These are phyloP conservation scores for Geosmithia putterillii DNA, from an alignment of 2,329 filamentous ascomycete genomes.

Conservation along the genomic window DNA sequence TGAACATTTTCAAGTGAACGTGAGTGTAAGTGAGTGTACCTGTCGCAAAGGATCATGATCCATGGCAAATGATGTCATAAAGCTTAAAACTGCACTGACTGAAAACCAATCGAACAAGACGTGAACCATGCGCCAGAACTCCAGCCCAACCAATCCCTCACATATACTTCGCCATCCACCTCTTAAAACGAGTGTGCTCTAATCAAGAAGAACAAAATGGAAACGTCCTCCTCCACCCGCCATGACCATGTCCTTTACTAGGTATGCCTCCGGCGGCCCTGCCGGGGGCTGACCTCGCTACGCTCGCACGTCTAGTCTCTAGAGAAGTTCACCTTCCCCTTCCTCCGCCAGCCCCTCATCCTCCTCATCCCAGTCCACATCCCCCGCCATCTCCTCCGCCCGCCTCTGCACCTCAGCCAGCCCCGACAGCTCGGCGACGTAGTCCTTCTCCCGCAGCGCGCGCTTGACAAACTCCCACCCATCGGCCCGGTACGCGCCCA, in stretches of 20 bases:
- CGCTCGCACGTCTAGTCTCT: too few relatives aligned
- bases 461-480: constrained; percentile 69
- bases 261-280: too few relatives aligned
- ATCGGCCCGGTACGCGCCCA: constrained; percentile 52
- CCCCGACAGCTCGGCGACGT: constrained; percentile 65
- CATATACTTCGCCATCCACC: not conserved
- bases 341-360: constrained; percentile 37
- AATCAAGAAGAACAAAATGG: not conserved
- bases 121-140: not conserved
- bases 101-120: not conserved
- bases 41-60: too few relatives aligned
- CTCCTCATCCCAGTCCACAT: constrained; percentile 51
- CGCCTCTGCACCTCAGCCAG: constrained; percentile 57
- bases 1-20: too few relatives aligned
- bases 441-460: constrained; percentile 63
- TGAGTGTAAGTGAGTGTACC: too few relatives aligned
- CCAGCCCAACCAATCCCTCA: not conserved
- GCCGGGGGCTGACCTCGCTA: too few relatives aligned
- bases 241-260: too few relatives aligned
- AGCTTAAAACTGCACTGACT: not conserved
- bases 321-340: constrained; percentile 42
- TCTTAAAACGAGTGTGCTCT: not conserved
- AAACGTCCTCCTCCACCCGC: too few relatives aligned
- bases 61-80: too few relatives aligned
- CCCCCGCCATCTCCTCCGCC: constrained; percentile 36